Evolutionary conservation across 768 basidiomycete genomes (phyloP).

Genomic region (Russula compacta): DNA sequence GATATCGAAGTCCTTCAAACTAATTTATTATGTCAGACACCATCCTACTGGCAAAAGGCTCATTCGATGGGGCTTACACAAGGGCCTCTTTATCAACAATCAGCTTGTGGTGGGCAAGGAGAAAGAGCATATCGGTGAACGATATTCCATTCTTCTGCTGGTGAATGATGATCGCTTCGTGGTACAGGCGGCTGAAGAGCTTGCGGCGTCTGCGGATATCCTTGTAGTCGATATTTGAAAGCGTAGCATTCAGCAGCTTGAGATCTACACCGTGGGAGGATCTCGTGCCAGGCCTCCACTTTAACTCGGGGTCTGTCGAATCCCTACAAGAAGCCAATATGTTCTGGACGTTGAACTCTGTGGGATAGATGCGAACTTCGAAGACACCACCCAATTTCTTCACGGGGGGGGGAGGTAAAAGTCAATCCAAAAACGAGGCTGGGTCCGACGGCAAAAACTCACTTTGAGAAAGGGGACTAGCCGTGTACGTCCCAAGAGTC

Average conservation of each 20-base stretch:
- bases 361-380: slow-evolving; percentile 78
- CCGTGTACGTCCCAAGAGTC: slow-evolving; percentile 59
- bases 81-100: slow-evolving; percentile 86
- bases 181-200: slow-evolving; percentile 68
- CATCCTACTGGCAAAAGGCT: background rate
- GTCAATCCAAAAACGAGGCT: background rate
- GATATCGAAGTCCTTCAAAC: slow-evolving; percentile 71
- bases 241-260: slow-evolving; percentile 43
- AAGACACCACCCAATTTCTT: slow-evolving; percentile 82
- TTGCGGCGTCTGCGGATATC: slow-evolving; percentile 57
- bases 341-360: slow-evolving; percentile 50
- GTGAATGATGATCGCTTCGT: slow-evolving; percentile 75
- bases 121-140: slow-evolving; percentile 80
- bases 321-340: slow-evolving; percentile 46
- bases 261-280: slow-evolving; percentile 53
- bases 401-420: background rate
- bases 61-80: slow-evolving; percentile 44
- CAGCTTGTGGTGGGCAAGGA: slow-evolving; percentile 86
- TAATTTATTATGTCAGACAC: slow-evolving; percentile 25
- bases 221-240: slow-evolving; percentile 57
- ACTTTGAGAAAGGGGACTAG: slow-evolving; percentile 81
- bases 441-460: slow-evolving; percentile 27
- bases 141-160: slow-evolving; percentile 74
- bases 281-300: slow-evolving; percentile 25
- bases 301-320: slow-evolving; percentile 28